A percentile compares a stretch with the other conserved stretches of the same genome.
phyloP scores from a whole-genome alignment of 352 stramenopile species.

The Globisporangium emineosum region DNA sequence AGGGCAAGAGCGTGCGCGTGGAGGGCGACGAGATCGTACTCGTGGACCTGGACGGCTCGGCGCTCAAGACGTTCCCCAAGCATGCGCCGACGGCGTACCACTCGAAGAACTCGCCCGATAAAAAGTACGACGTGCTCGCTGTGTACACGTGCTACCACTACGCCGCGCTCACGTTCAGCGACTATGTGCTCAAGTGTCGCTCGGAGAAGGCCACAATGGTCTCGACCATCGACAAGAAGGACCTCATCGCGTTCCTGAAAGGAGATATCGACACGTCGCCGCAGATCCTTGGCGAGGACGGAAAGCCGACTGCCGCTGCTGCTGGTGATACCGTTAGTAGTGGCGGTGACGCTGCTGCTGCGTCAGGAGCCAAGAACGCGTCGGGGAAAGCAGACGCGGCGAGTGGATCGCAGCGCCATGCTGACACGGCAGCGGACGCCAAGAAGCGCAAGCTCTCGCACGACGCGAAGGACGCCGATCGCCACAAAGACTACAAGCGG shows the following conservation, averaged over 20 bases:
- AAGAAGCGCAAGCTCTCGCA: conserved; percentile 52
- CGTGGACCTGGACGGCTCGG: conserved; percentile 41
- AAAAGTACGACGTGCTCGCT: conserved; percentile 80
- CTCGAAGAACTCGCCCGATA: conserved; percentile 74
- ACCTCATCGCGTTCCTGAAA: conserved; percentile 81
- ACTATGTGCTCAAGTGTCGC: conserved; percentile 85
- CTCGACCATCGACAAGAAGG: conserved; percentile 86
- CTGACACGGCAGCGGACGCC: conserved; percentile 4
- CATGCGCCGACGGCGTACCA: conserved; percentile 71
- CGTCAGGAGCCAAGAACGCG: conserved; percentile 10
- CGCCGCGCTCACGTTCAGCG: conserved; percentile 64
- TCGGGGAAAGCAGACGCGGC: conserved; percentile 13
- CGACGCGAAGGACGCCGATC: conserved; percentile 23
- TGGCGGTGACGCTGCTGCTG: background rate
- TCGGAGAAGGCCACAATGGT: conserved; percentile 76
- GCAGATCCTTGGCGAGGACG: conserved; percentile 51
- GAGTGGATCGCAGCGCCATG: background rate
- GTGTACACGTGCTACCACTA: conserved; percentile 83
- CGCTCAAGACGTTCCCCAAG: conserved; percentile 53
- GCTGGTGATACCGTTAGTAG: conserved; percentile 1
- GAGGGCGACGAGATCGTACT: conserved; percentile 66
- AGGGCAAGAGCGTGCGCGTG: conserved; percentile 49
- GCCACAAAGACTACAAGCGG: conserved; percentile 46
- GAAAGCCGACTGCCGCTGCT: conserved; percentile 6
- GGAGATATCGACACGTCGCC: conserved; percentile 77